Base-by-base conservation (phyloP, 495 filamentous ascomycete species). In the Penicillium mononematosum region DNA sequence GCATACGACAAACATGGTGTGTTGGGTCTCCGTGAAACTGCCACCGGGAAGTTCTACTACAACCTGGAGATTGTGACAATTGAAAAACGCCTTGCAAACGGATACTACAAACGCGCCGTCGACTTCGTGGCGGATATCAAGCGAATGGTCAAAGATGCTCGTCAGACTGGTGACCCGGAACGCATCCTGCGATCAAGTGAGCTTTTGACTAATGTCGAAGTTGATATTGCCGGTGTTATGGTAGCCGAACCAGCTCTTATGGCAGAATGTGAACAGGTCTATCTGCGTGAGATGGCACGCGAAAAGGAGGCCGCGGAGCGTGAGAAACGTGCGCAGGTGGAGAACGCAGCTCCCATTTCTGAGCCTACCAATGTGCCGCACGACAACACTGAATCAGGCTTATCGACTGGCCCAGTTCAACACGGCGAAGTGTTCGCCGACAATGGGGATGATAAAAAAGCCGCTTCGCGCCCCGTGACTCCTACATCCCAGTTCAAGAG, bases 31-130 rank as follows among this genome's bases (percentile, higher is more conserved):
- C 74, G 80, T 17, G 85, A 96, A 56, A 80, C 78, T 16, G 80
- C 79, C 4, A 88, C 86, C 1, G 84, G 82, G 44, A 95, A 92
- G 65, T 92, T 92, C 70, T 97, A 83, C 65, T 97, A 97, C 75
- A 98, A 98, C 61, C 75, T 98, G 50, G 91, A 98, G 61, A 87
- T 89, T n/a, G 87, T 85, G 4, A 94, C 88, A 7, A 96, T 98
- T 53, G 94, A 98, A 75, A 90, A 94, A 65, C 87, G 94, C 32
- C 79, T 98, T 24, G 91, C 90, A 5, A 96, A 98, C 72, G 94
- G 95, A 19, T 98, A 88, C 70, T 98, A 98, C 73, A 91, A 90
- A 66, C 81, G 91, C 16, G 87, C 92, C 0, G 85, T 83, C 56
- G 92, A 97, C 64, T 98, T 96, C 63, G 72, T 94, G 51, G 83